Conservation (phyloP, 2,329 filamentous ascomycete genomes). For the Dothideomycetes sp. region DNA sequence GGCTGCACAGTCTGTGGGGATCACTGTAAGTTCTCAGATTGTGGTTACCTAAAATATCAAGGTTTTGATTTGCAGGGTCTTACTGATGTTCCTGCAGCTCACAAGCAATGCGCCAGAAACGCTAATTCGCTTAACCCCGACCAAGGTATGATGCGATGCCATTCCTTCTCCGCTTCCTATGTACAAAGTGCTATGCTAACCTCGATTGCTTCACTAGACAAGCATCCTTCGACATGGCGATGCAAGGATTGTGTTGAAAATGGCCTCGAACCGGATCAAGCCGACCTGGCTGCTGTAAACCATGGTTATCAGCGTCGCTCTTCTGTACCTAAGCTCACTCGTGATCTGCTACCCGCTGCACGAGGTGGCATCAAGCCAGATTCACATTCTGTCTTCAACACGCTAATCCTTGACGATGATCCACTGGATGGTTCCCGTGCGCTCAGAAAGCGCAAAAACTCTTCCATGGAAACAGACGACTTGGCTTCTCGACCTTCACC, state of each 20-base stretch:
- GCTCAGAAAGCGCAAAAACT: conserved; percentile 76
- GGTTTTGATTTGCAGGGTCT: conserved; percentile 25
- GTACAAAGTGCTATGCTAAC: background rate
- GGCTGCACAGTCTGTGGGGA: conserved; percentile 70
- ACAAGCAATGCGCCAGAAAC: conserved; percentile 79
- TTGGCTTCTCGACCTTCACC: conserved; percentile 27
- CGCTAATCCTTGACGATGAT: conserved; percentile 61
- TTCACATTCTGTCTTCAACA: conserved; percentile 70
- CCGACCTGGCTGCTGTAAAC: conserved; percentile 32
- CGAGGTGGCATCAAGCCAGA: conserved; percentile 55
- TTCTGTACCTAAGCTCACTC: conserved; percentile 55
- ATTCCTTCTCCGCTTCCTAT: background rate
- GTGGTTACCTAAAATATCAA: conserved; percentile 13
- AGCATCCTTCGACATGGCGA: conserved; percentile 52
- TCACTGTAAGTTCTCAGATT: conserved; percentile 56
- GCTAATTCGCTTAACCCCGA: conserved; percentile 53
- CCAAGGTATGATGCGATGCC: conserved; percentile 46
- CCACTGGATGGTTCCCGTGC: conserved; percentile 67
- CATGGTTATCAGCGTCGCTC: conserved; percentile 43
- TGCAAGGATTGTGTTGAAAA: conserved; percentile 51
- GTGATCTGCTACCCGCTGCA: conserved; percentile 61
- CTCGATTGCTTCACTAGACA: conserved; percentile 17
- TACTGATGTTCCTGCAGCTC: conserved; percentile 53
- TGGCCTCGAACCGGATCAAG: conserved; percentile 34
- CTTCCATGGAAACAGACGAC: conserved; percentile 54